Conservation (phyloP, 352 stramenopile genomes). For the Phytophthora ramorum region DNA sequence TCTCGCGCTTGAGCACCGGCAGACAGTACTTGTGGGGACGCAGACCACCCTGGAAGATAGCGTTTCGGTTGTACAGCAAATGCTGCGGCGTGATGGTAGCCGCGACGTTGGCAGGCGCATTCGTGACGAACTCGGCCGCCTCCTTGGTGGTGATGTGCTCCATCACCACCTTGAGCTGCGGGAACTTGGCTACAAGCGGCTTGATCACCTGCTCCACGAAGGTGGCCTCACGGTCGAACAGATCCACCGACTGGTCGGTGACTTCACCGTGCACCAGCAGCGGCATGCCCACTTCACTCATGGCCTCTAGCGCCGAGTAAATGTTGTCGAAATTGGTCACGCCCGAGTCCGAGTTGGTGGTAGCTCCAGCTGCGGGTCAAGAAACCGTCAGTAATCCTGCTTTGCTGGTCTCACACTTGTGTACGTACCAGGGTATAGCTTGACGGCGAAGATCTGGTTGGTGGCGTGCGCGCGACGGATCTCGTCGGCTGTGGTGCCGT, state of each 20-base stretch:
- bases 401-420: not conserved
- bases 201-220: constrained; percentile 98
- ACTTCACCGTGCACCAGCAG: constrained; percentile 98
- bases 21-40: constrained; percentile 99
- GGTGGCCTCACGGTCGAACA: constrained; percentile 97
- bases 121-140: constrained; percentile 95
- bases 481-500: constrained; percentile 97
- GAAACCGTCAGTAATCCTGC: constrained; percentile 5
- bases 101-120: constrained; percentile 91
- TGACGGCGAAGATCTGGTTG: constrained; percentile 94
- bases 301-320: constrained; percentile 83
- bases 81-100: constrained; percentile 99
- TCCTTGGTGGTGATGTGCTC: constrained; percentile 99
- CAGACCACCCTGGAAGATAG: constrained; percentile 93
- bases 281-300: constrained; percentile 90
- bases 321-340: constrained; percentile 97
- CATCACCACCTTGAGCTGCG: constrained; percentile 98
- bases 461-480: constrained; percentile 92
- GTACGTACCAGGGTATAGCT: constrained; percentile 95
- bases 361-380: constrained; percentile 88
- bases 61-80: constrained; percentile 99
- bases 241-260: constrained; percentile 94
- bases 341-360: constrained; percentile 98
- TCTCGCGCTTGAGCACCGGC: constrained; percentile 98
- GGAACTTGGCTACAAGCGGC: constrained; percentile 93